A percentile compares a stretch with the other conserved stretches of the same genome.
These are phyloP conservation scores for Pycnococcus provasolii DNA, from an alignment of 139 green algal species.

Conservation along the genomic window DNA sequence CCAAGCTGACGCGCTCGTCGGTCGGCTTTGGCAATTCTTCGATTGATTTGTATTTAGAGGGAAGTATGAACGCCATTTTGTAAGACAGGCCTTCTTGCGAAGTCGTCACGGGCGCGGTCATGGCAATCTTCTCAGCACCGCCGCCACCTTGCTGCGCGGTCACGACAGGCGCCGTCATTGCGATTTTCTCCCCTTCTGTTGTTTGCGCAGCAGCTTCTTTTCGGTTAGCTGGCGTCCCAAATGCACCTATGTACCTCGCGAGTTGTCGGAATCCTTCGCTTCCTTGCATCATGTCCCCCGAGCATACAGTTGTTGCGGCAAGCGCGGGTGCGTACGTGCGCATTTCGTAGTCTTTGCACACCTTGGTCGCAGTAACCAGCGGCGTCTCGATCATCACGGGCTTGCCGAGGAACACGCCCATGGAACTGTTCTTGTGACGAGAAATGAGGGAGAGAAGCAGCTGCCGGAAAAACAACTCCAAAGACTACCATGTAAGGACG, in stretches of 20 bases:
- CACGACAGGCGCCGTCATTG: constrained; percentile 11
- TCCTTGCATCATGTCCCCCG: constrained; percentile 2
- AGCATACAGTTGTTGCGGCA: not conserved
- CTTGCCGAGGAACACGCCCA: constrained; percentile 17
- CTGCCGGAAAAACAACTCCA: too few species aligned
- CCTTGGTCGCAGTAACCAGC: not conserved
- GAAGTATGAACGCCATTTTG: constrained; percentile 15
- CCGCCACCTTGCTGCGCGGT: not conserved
- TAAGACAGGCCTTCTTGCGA: not conserved
- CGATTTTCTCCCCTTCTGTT: not conserved
- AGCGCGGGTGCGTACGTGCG: constrained; percentile 4
- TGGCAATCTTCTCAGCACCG: constrained; percentile 9
- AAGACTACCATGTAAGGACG: too few species aligned
- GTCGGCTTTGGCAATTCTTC: not conserved
- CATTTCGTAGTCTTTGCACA: constrained; percentile 3
- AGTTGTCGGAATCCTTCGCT: constrained; percentile 7
- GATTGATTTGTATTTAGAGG: constrained; percentile 1
- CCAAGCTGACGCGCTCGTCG: constrained; percentile 3
- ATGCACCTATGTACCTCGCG: constrained; percentile 11
- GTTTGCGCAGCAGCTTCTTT: too few species aligned
- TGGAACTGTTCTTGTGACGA: not conserved
- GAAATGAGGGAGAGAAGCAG: too few species aligned
- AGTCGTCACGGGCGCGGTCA: constrained; percentile 9
- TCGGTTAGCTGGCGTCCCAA: not conserved
- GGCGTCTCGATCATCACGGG: constrained; percentile 3